Base-by-base conservation (phyloP, 352 stramenopile genomes). In the Pythium dissimile region DNA sequence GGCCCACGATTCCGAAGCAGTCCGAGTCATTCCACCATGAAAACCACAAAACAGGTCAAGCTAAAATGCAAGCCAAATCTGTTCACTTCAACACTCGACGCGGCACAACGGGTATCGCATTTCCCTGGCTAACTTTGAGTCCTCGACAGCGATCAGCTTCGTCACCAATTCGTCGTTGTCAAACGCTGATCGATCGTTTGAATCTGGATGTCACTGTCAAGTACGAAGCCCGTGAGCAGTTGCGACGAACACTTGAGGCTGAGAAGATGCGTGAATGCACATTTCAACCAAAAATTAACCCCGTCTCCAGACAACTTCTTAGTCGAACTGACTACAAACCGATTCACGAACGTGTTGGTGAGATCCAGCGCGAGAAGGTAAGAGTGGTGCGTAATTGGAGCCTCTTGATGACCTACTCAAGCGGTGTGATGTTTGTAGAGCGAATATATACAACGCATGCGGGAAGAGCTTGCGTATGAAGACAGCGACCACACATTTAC, bases 281-380 rank as follows among this genome's bases (percentile, higher is more conserved):
- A 1, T 93, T 93, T 50, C 73, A 72, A 12, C 80, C 84, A 7
- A 62, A 69, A 28, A 89, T 90, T 55, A 93, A 91, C 41, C 28
- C 56, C 4, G 59, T 53, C 0, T 89, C 80, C 1, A 69, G 64
- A 10, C 55, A 51, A 1, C 55, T 92, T 49, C 55, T 75, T 3
- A 72, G 49, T 23, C 51, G 56, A 21, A 66, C 62, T 1, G 64
- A 77, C 35, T 83, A 91, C 54, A 89, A 85, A 35, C 84, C 84
- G 9, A 83, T 93, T 50, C 78, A 91, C 11, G 54, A 86, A 30
- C 75, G 83, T 1, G 45, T 91, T 8, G 65, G 57, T 0, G 77
- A 89, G 26, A 61, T 91, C 21, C 80, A 90, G 38, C 77, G 79
- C 10, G 71, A 73, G 31, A 89, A 88, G 73, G 80, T 92, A 65